Percentiles rank a stretch among this genome's conserved stretches.
phyloP scores from a whole-genome alignment of 371 early-diverging fungal genomes.

The Syncephalastrum monosporum region DNA sequence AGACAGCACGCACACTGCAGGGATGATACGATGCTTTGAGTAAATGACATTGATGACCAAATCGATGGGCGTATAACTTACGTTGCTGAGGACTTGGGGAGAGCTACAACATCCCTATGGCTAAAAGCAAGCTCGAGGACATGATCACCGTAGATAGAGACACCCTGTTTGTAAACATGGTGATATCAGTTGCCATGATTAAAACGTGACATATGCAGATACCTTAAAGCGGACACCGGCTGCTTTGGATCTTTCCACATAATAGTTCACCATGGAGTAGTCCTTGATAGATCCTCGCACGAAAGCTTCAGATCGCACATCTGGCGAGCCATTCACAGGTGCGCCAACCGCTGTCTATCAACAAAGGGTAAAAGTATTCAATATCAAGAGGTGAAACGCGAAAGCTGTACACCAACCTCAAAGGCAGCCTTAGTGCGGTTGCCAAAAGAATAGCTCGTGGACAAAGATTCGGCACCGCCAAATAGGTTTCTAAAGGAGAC shows the following conservation, averaged over 20 bases:
- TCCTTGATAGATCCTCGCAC: slow-evolving; percentile 40
- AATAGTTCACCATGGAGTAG: slow-evolving; percentile 35
- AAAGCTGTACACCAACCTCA: slow-evolving; percentile 41
- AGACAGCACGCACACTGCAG: slow-evolving; percentile 76
- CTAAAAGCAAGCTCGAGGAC: slow-evolving; percentile 64
- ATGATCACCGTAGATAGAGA: slow-evolving; percentile 56
- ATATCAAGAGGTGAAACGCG: slow-evolving; percentile 5
- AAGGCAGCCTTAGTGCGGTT: slow-evolving; percentile 69
- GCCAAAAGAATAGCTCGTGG: slow-evolving; percentile 65
- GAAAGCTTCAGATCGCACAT: slow-evolving; percentile 33
- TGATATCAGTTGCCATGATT: neutral
- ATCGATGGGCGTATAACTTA: slow-evolving; percentile 19
- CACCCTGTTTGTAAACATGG: slow-evolving; percentile 22
- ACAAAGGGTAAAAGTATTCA: neutral
- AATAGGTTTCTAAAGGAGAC: slow-evolving; percentile 70
- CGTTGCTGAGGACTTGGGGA: slow-evolving; percentile 68
- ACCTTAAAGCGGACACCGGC: slow-evolving; percentile 37
- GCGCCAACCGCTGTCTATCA: slow-evolving; percentile 21
- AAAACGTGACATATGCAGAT: neutral
- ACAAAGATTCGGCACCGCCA: slow-evolving; percentile 80
- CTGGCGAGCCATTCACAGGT: slow-evolving; percentile 37
- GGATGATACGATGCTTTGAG: neutral
- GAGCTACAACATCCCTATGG: slow-evolving; percentile 75
- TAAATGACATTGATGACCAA: neutral
- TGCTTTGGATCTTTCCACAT: slow-evolving; percentile 25